These are phyloP conservation scores for Albugo laibachii DNA, from an alignment of 352 stramenopile genomes.

Conservation along the genomic window DNA sequence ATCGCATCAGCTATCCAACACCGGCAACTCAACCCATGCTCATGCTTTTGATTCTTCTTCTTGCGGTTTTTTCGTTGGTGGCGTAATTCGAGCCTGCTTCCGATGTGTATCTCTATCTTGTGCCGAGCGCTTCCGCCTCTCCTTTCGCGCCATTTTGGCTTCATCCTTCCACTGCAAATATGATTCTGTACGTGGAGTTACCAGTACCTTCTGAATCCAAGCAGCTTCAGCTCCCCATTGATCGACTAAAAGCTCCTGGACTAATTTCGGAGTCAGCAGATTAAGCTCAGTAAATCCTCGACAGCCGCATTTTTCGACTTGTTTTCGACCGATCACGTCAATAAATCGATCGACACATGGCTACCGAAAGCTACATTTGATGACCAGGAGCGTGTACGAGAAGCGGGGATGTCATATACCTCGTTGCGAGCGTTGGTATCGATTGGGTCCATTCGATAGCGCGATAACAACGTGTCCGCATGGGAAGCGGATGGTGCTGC, in stretches of 20 bases:
- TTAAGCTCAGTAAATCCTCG: constrained; percentile 70
- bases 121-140: constrained; percentile 33
- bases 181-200: constrained; percentile 27
- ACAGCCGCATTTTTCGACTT: constrained; percentile 15
- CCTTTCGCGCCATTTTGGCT: constrained; percentile 32
- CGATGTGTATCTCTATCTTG: constrained; percentile 15
- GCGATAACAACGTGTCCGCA: constrained; percentile 20
- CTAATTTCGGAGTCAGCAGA: constrained; percentile 28
- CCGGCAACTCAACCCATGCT: no score
- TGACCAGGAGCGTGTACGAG: no score
- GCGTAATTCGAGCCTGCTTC: no score
- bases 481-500: constrained; percentile 14
- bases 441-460: constrained; percentile 23
- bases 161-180: constrained; percentile 46
- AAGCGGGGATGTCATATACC: constrained; percentile 6
- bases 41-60: no score
- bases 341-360: constrained; percentile 52
- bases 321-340: constrained; percentile 37
- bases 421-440: constrained; percentile 37
- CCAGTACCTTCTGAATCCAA: constrained; percentile 33
- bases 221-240: constrained; percentile 37
- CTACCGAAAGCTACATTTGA: constrained; percentile 5
- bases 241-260: constrained; percentile 43
- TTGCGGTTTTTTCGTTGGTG: no score
- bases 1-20: no score